A percentile compares a stretch with the other conserved stretches of the same genome.
phyloP scores from a whole-genome alignment of 2,329 filamentous ascomycete species.

The Neodidymelliopsis sp. region DNA sequence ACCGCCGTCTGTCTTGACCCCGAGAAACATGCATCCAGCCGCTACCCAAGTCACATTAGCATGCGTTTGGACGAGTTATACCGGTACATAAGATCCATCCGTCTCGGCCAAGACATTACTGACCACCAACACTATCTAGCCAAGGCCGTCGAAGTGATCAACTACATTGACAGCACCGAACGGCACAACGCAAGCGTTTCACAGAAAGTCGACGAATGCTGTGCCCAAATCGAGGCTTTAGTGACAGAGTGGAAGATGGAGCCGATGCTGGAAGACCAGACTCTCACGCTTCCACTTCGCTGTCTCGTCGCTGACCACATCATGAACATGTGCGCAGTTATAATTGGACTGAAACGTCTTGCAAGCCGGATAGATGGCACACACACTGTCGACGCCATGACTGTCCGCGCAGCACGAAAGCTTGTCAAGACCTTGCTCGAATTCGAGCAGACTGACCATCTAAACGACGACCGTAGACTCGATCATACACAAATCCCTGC shows the following conservation, averaged over 20 bases:
- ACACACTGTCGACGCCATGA: slow-evolving; percentile 20
- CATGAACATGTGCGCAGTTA: slow-evolving; percentile 34
- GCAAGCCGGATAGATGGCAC: slow-evolving; percentile 10
- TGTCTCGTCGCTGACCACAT: slow-evolving; percentile 35
- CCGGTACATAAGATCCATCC: not conserved
- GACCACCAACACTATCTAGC: not conserved
- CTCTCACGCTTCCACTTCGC: slow-evolving; percentile 9
- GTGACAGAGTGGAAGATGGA: slow-evolving; percentile 34
- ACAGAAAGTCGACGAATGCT: slow-evolving; percentile 27
- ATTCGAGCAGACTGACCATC: slow-evolving; percentile 17
- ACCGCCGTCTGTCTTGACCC: slow-evolving; percentile 28
- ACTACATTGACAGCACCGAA: slow-evolving; percentile 24
- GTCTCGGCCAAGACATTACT: not conserved
- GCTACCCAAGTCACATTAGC: slow-evolving; percentile 22
- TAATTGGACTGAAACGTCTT: slow-evolving; percentile 36
- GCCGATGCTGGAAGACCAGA: slow-evolving; percentile 15
- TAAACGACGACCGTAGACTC: not conserved
- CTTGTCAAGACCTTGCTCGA: slow-evolving; percentile 32
- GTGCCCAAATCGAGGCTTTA: slow-evolving; percentile 26
- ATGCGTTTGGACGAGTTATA: slow-evolving; percentile 33
- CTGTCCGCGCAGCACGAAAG: slow-evolving; percentile 33
- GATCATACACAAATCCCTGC: not conserved
- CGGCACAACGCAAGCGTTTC: slow-evolving; percentile 1
- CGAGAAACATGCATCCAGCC: slow-evolving; percentile 28
- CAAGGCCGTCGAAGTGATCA: slow-evolving; percentile 28